Evolutionary conservation across 2,329 filamentous ascomycete species (phyloP).

Genomic region (Canariomyces notabilis): DNA sequence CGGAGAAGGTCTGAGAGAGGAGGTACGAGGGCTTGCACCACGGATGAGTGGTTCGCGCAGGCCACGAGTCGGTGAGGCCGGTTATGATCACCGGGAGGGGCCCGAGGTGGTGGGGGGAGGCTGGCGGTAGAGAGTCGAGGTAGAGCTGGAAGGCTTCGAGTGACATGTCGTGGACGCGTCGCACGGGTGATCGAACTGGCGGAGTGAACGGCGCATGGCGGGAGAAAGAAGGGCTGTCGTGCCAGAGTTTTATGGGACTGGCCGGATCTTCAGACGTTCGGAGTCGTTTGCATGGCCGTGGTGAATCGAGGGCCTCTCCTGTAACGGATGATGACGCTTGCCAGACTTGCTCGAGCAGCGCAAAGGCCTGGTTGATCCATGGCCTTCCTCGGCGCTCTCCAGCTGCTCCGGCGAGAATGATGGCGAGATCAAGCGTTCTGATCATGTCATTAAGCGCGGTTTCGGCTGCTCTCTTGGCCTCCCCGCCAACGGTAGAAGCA

Average conservation of each 20-base stretch:
- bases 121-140: conserved; percentile 39
- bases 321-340: not conserved
- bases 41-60: conserved; percentile 59
- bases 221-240: conserved; percentile 28
- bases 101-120: conserved; percentile 30
- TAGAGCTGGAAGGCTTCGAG: conserved; percentile 59
- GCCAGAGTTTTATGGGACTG: conserved; percentile 12
- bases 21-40: conserved; percentile 77
- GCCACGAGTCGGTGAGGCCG: conserved; percentile 65
- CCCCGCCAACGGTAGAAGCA: not conserved
- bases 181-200: conserved; percentile 38
- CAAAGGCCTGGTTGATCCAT: conserved; percentile 50
- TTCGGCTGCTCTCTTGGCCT: conserved; percentile 1
- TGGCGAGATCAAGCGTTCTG: conserved; percentile 64
- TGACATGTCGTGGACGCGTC: conserved; percentile 40
- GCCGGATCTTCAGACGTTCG: conserved; percentile 15
- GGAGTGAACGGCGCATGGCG: conserved; percentile 38
- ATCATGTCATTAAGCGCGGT: conserved; percentile 52
- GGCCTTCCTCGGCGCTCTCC: conserved; percentile 42
- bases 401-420: conserved; percentile 69
- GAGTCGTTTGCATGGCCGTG: conserved; percentile 1
- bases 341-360: conserved; percentile 35
- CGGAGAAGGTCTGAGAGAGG: conserved; percentile 65
- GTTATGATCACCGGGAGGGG: conserved; percentile 65
- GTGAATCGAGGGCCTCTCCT: not conserved